Evolutionary conservation across 2,329 filamentous ascomycete species (phyloP), one percentile per base, ranked within the genome.

Genomic region (Fusarium tuaranense): DNA sequence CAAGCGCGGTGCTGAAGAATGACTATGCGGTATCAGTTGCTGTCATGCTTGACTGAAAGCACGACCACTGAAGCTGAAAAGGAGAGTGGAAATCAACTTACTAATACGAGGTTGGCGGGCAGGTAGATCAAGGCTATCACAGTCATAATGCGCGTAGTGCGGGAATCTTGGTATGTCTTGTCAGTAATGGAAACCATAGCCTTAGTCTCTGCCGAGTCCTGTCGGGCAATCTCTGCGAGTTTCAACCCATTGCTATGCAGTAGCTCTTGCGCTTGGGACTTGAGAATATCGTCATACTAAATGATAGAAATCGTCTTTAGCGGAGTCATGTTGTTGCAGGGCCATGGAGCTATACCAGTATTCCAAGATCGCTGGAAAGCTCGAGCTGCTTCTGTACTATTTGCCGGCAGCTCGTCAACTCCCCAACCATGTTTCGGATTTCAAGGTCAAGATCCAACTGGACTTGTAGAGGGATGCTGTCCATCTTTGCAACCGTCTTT

Each of bases 241-340:
- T 25, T 36, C 30, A 59, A 8, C 10, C 55, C 36, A 16, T 59
- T 59, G 36, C 22, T 13, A 1, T 59, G 55, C 32, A 36, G 18
- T 12, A 59, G 55, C 25, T 38, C 30, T 38, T 59, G 55, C n/a
- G 0, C 55, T 30, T 59, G 30, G n/a, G 36, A 25, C 30, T 38
- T 59, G 16, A 59, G 55, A n/a, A 59, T 59, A 25, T 59, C 55
- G 14, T 59, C 55, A 32, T 59, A 59, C 55, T 59, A 38, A 22
- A 8, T 38, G 14, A 38, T 38, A 38, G 36, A 38, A 14, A 16
- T 38, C 6, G 36, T 38, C 36, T 7, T 59, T 10, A 46, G 41
- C 9, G 5, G 7, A 46, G 41, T 20, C 18, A 46, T 46, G 18
- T 46, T 46, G 41, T 46, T n/a, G 41, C 10, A 46, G 36, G 36